Evolutionary conservation across 768 basidiomycete genomes (phyloP).

Genomic region (Calocybe indica): DNA sequence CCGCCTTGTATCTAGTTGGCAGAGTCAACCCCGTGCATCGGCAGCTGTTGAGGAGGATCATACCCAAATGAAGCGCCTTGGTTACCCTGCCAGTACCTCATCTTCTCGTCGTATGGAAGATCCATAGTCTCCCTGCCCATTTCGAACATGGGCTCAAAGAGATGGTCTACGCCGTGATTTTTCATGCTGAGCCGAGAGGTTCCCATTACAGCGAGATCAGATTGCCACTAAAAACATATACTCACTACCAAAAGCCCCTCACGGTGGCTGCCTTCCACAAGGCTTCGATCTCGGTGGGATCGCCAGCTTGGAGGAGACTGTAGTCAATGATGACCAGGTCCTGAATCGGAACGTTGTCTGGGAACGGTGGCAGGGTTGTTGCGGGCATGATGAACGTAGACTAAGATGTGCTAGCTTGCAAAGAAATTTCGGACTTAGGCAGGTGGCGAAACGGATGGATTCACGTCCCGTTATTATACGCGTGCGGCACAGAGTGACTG

Average conservation of each 20-base stretch:
- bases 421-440: no score
- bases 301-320: constrained; percentile 23
- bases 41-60: constrained; percentile 2
- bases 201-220: background rate
- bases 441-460: no score
- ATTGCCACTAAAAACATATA: constrained; percentile 3
- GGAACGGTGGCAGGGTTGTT: constrained; percentile 26
- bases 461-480: no score
- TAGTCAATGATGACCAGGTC: constrained; percentile 41
- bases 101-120: constrained; percentile 35
- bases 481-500: no score
- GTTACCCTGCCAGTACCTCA: constrained; percentile 37
- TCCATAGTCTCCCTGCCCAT: constrained; percentile 34
- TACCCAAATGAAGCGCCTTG: constrained; percentile 34
- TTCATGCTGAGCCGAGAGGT: constrained; percentile 22
- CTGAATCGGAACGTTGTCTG: constrained; percentile 32
- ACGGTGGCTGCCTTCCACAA: constrained; percentile 37
- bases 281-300: constrained; percentile 28
- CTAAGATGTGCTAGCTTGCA: no score
- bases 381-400: constrained; percentile 1
- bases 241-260: constrained; percentile 48
- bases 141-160: constrained; percentile 34
- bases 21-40: background rate
- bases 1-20: constrained; percentile 36
- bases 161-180: constrained; percentile 35